Conservation (phyloP, 805 yeast genomes). For the Metahyphopichia silvanorum region DNA sequence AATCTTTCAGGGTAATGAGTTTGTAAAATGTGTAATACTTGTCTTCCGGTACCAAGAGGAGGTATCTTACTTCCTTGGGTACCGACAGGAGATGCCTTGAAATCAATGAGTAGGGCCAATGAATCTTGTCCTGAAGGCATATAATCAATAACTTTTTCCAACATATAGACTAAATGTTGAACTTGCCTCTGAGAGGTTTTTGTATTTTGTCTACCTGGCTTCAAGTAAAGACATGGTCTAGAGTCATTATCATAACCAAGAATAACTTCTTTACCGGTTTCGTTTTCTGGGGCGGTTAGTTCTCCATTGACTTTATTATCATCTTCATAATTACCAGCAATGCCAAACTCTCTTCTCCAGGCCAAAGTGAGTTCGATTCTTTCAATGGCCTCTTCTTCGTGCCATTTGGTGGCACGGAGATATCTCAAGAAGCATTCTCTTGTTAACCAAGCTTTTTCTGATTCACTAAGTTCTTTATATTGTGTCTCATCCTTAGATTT, state of each 20-base stretch:
- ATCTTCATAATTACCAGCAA: conserved; percentile 38
- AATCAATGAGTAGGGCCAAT: conserved; percentile 86
- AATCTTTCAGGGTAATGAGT: conserved; percentile 97
- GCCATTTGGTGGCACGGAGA: conserved; percentile 93
- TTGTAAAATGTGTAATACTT: conserved; percentile 88
- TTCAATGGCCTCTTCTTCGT: conserved; percentile 60
- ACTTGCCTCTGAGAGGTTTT: conserved; percentile 87
- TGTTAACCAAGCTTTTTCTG: conserved; percentile 90
- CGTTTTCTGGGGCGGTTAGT: conserved; percentile 63
- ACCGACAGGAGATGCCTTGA: conserved; percentile 71
- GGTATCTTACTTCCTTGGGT: conserved; percentile 71
- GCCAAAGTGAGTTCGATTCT: conserved; percentile 75
- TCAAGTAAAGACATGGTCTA: conserved; percentile 88
- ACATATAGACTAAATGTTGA: conserved; percentile 90
- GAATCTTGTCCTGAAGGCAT: conserved; percentile 98
- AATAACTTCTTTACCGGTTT: conserved; percentile 88
- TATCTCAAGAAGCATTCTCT: conserved; percentile 89
- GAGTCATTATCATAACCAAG: conserved; percentile 87
- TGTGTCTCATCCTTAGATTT: conserved; percentile 36
- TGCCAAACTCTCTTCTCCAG: conserved; percentile 94
- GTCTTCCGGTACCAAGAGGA: conserved; percentile 84
- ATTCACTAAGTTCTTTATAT: conserved; percentile 21
- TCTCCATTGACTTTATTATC: conserved; percentile 54
- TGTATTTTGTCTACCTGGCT: conserved; percentile 95
- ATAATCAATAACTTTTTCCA: conserved; percentile 87